Percentiles rank a stretch among this genome's conserved stretches.
These are phyloP conservation scores for Penicillium sp. DNA, from an alignment of 2,329 filamentous ascomycete genomes.

Conservation along the genomic window DNA sequence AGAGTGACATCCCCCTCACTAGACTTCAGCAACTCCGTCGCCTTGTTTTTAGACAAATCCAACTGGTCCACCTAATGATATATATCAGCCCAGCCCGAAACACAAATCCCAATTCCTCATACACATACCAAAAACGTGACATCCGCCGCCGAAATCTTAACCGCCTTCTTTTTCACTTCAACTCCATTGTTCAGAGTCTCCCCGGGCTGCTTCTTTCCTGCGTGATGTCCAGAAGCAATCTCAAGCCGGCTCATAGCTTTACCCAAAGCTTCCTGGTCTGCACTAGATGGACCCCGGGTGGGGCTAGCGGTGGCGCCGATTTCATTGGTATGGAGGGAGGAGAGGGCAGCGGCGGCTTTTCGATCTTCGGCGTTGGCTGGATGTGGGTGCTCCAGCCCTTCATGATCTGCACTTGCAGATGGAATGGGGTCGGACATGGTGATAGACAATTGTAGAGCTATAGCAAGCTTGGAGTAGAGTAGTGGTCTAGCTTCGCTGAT, in stretches of 20 bases:
- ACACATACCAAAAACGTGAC: slow-evolving; percentile 48
- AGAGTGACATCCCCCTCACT: slow-evolving; percentile 46
- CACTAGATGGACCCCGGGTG: slow-evolving; percentile 33
- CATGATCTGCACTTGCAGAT: slow-evolving; percentile 37
- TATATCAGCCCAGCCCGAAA: not conserved
- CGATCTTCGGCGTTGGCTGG: slow-evolving; percentile 51
- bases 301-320: slow-evolving; percentile 35
- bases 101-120: not conserved
- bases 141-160: slow-evolving; percentile 49
- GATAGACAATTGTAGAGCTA: not conserved
- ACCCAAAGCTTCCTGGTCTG: slow-evolving; percentile 50
- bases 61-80: slow-evolving; percentile 41
- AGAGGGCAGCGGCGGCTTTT: slow-evolving; percentile 52
- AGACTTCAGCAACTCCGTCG: slow-evolving; percentile 48
- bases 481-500: slow-evolving; percentile 9
- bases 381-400: slow-evolving; percentile 32
- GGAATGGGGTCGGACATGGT: slow-evolving; percentile 47
- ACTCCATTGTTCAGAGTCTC: slow-evolving; percentile 32
- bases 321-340: slow-evolving; percentile 45
- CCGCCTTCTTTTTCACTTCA: slow-evolving; percentile 36
- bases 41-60: slow-evolving; percentile 48
- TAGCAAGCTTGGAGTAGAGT: not conserved
- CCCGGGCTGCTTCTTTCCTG: slow-evolving; percentile 17
- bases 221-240: slow-evolving; percentile 35
- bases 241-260: slow-evolving; percentile 53